These are phyloP conservation scores for Lentithecium fluviatile DNA, from an alignment of 495 filamentous ascomycete species.

Conservation along the genomic window DNA sequence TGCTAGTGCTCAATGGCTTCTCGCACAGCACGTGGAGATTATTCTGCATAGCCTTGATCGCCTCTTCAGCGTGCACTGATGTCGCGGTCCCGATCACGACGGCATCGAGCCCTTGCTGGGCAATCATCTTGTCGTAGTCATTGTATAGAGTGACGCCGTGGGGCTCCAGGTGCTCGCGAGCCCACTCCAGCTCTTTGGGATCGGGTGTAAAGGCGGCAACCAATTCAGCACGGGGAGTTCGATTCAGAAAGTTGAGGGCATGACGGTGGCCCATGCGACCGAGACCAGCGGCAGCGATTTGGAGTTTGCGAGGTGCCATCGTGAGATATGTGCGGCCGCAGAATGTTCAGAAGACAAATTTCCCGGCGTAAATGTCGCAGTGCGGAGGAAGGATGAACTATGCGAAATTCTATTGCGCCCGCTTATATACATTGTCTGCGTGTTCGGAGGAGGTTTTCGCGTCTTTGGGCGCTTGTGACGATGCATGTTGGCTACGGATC, in stretches of 20 bases:
- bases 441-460: slow-evolving; percentile 18
- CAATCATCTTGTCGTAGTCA: slow-evolving; percentile 58
- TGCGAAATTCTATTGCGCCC: neutral
- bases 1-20: slow-evolving; percentile 54
- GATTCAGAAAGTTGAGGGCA: slow-evolving; percentile 29
- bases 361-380: too few species aligned
- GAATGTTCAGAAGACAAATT: too few species aligned
- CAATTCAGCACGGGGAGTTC: slow-evolving; percentile 28
- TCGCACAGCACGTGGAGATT: slow-evolving; percentile 58
- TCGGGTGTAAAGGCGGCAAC: slow-evolving; percentile 32
- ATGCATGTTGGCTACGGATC: too few species aligned
- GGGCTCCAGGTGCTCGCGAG: slow-evolving; percentile 11
- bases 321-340: neutral
- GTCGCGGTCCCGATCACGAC: slow-evolving; percentile 56
- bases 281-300: slow-evolving; percentile 31
- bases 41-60: slow-evolving; percentile 55
- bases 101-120: slow-evolving; percentile 54
- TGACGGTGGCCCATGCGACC: slow-evolving; percentile 34
- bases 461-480: neutral
- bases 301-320: slow-evolving; percentile 26
- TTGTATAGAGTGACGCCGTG: slow-evolving; percentile 44
- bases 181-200: slow-evolving; percentile 24
- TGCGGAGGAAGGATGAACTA: too few species aligned
- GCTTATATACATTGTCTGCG: neutral
- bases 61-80: slow-evolving; percentile 56